Base-by-base conservation (phyloP, 495 filamentous ascomycete genomes). In the Xylaria palmicola region DNA sequence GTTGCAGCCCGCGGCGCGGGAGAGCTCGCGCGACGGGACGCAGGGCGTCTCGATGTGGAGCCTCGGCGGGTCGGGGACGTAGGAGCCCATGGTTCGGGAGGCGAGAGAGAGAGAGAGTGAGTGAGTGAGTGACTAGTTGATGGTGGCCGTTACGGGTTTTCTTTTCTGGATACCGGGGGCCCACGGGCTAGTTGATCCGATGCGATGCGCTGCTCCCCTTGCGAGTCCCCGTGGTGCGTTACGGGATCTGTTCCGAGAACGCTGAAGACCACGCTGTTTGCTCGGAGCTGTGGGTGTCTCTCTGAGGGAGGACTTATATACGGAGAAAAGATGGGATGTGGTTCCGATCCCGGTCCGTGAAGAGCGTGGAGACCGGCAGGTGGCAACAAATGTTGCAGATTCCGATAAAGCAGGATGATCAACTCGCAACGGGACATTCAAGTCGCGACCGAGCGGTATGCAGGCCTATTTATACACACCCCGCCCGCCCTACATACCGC, bases 11-110 rank as follows among this genome's bases (percentile, higher is more conserved):
- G 88, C 89, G n/a, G 79, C 80, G 59, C 82, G 79, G 36, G 89
- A 92, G 27, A 94, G 81, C 5, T 81, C 74, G 37, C 77, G 73
- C 0, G 89, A 92, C 66, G 85, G 84, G 60, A 89, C 81, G 37
- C 91, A 79, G 8, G 90, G 90, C 12, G 90, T 93, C 64, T 85
- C 77, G 56, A 87, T 82, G 87, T 86, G 91, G 56, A 88, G 89
- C 68, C 73, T 75, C 67, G 73, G 71, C 39, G 64, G 75, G 52
- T 73, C 68, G 13, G 70, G 57, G 10, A 67, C 62, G 29, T 63
- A 58, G 59, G 75, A 78, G 41, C 76, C 74, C 77, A 80, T 80
- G 41, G 22, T 57, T n/a, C n/a, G n/a, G n/a, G n/a, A n/a, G n/a
- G n/a, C n/a, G n/a, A n/a, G n/a, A n/a, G 27, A 17, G 22, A 26